Conservation (phyloP, 116 monocot genomes). For the Posidonia oceanica region DNA sequence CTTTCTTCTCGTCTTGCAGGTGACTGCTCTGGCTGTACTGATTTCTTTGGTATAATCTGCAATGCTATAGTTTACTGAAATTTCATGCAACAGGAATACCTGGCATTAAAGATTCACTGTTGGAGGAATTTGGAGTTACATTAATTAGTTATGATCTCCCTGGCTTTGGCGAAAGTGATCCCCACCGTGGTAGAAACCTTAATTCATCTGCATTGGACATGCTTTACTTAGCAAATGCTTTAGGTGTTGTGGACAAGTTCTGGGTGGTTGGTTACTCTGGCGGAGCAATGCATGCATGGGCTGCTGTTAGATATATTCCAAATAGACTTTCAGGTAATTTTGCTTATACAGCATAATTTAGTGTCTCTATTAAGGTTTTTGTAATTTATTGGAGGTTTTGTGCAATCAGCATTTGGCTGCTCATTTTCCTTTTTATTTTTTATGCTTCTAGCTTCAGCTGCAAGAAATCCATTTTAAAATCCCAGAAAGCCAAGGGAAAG, state of each 20-base stretch:
- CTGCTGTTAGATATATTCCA: conserved; percentile 25
- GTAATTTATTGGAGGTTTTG: too few relatives aligned
- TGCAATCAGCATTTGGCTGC: too few relatives aligned
- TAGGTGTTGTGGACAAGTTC: conserved; percentile 24
- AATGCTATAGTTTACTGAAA: background rate
- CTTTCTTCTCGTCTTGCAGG: conserved; percentile 92
- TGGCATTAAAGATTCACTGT: conserved; percentile 56
- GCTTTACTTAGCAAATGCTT: conserved; percentile 21
- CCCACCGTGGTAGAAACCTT: conserved; percentile 19
- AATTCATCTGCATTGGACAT: conserved; percentile 29
- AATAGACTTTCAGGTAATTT: conserved; percentile 19
- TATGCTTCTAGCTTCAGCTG: too few relatives aligned
- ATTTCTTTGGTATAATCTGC: too few relatives aligned
- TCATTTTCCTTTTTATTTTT: too few relatives aligned
- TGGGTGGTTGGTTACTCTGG: conserved; percentile 23
- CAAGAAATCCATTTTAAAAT: too few relatives aligned
- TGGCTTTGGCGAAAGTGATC: conserved; percentile 36
- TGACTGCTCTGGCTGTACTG: conserved; percentile 4
- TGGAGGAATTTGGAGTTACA: conserved; percentile 82
- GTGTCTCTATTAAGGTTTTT: too few relatives aligned
- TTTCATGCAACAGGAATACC: conserved; percentile 63
- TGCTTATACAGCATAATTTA: background rate
- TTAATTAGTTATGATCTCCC: conserved; percentile 28
- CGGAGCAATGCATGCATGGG: conserved; percentile 24
- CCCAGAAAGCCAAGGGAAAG: too few relatives aligned